Evolutionary conservation across 2,329 filamentous ascomycete species (phyloP).

Genomic region (Ophiostoma ips): DNA sequence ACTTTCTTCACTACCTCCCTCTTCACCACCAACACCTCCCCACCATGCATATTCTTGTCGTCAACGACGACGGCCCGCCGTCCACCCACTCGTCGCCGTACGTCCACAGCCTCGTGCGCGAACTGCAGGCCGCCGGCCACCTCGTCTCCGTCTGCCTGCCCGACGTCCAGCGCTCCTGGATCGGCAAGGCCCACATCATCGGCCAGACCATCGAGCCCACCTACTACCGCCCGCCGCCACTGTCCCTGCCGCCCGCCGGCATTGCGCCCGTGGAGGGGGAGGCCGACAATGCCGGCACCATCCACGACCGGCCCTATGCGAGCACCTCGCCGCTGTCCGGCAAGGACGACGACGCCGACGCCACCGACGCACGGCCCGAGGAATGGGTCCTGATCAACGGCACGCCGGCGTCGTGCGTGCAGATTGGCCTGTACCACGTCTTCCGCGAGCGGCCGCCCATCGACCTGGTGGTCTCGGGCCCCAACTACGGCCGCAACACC

Average conservation of each 20-base stretch:
- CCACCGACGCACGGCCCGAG: conserved; percentile 26
- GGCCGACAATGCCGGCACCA: conserved; percentile 44
- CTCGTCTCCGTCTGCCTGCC: conserved; percentile 85
- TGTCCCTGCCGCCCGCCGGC: conserved; percentile 21
- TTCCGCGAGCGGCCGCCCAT: conserved; percentile 58
- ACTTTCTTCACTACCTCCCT: neutral
- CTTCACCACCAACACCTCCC: neutral
- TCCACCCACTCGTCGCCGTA: conserved; percentile 68
- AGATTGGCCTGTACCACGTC: conserved; percentile 71
- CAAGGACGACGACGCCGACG: neutral
- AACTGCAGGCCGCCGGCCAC: conserved; percentile 63
- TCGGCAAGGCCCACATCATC: conserved; percentile 94
- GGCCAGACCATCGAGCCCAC: conserved; percentile 72
- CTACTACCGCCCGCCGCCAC: conserved; percentile 55
- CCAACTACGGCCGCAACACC: conserved; percentile 73
- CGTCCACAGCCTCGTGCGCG: conserved; percentile 57
- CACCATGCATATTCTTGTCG: conserved; percentile 49
- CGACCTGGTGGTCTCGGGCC: conserved; percentile 65
- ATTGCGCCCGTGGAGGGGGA: conserved; percentile 27
- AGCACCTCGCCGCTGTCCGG: too few species aligned
- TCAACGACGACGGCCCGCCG: conserved; percentile 73
- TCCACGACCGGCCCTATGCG: conserved; percentile 39
- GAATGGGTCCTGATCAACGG: conserved; percentile 76
- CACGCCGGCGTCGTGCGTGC: conserved; percentile 67
- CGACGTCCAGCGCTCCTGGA: conserved; percentile 89